A percentile compares a stretch with the other conserved stretches of the same genome.
Conservation (phyloP, 176 grass and related monocot genomes). For the Avena insularis region DNA sequence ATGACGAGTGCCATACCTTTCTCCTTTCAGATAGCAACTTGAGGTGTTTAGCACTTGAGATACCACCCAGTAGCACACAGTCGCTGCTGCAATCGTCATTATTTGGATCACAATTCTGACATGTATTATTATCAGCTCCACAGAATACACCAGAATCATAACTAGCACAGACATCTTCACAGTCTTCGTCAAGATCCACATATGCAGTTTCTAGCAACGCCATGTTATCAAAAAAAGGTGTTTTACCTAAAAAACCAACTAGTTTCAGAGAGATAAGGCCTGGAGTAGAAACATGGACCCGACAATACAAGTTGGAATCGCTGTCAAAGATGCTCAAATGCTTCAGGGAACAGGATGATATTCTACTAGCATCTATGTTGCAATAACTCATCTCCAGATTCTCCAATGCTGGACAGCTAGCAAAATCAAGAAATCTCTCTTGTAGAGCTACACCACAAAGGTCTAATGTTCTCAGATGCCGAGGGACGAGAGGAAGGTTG, state of each 20-base stretch:
- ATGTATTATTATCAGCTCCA: not conserved
- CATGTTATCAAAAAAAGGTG: conserved; percentile 25
- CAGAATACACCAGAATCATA: conserved; percentile 1
- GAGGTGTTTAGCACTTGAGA: conserved; percentile 23
- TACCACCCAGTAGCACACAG: conserved; percentile 3
- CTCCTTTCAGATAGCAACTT: not conserved
- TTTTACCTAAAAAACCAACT: fast-evolving
- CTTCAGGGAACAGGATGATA: conserved; percentile 10
- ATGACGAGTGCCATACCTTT: not conserved
- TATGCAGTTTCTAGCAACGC: not conserved
- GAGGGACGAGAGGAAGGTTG: not conserved
- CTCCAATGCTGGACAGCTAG: not conserved
- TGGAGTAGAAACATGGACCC: not conserved
- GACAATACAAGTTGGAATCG: not conserved
- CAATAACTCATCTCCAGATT: not conserved
- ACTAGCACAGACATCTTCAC: not conserved
- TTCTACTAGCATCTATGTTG: not conserved
- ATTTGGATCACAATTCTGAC: not conserved
- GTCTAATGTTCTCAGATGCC: not conserved
- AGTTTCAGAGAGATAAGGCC: not conserved
- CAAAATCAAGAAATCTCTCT: not conserved
- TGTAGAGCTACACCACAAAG: not conserved
- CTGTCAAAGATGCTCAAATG: not conserved
- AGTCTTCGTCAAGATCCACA: not conserved
- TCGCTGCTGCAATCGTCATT: not conserved